Base-by-base conservation (phyloP, 805 yeast species). In the Teunomyces aglyptinius region DNA sequence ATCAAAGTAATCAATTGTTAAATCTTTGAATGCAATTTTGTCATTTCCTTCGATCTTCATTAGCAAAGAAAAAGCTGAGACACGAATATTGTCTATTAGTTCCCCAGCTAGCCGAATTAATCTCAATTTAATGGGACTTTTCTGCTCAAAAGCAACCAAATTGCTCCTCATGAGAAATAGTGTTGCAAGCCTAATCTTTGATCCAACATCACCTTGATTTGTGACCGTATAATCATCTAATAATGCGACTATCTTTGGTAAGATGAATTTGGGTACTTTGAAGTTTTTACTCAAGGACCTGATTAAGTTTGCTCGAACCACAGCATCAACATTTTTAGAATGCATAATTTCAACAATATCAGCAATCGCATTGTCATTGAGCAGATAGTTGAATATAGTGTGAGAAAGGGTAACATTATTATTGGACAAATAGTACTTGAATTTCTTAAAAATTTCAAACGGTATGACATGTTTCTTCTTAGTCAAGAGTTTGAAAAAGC, bases 201-300 rank as follows among this genome's bases (percentile, higher is more conserved):
- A 80, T 2, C 98, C 98, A n/a, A 90, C 91, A 66, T 91, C 98
- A 7, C 98, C 98, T 57, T 88, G 86, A 22, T 80, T 80, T 0
- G 92, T 86, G 2, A 78, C 67, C 0, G 96, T 80, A 60, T 90
- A 89, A 56, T 91, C 97, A 50, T 85, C 83, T 11, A 92, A 63
- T 28, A 80, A 76, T 1, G 50, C 52, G 1, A 76, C 36, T 12
- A 44, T 31, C 7, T 29, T 57, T 48, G 7, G 55, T 13, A 36
- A 8, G 11, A 20, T 8, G 11, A 22, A 12, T 11, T 20, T 2
- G 5, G 39, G 27, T n/a, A 36, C 27, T 12, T 13, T 2, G 27
- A 33, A 27, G 16, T 22, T 47, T 3, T 53, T 45, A 41, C 52
- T 51, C 6, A 68, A 53, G 19, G 61, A 53, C 11, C 55, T 54